phyloP scores from a whole-genome alignment of 345 rosid genomes.

The Acer yangbiense region DNA sequence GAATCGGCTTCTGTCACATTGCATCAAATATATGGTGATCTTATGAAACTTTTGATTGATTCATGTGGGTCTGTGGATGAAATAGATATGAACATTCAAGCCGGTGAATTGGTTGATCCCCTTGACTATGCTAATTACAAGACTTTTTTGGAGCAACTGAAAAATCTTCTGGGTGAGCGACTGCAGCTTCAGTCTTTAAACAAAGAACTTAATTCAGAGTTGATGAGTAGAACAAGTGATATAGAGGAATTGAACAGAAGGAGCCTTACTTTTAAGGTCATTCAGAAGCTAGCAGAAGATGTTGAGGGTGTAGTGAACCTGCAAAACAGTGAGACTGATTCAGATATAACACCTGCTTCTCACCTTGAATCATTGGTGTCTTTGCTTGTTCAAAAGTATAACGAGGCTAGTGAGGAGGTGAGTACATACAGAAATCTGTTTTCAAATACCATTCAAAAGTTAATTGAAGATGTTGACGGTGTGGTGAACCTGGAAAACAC shows the following conservation, averaged over 20 bases:
- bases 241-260: constrained; percentile 53
- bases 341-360: neutral
- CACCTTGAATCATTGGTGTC: neutral
- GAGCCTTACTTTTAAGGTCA: constrained; percentile 35
- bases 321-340: neutral
- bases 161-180: constrained; percentile 54
- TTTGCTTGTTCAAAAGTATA: constrained; percentile 1
- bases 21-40: constrained; percentile 45
- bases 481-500: constrained; percentile 54
- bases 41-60: constrained; percentile 49
- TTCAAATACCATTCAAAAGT: constrained; percentile 46
- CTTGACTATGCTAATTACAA: constrained; percentile 45
- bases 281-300: neutral
- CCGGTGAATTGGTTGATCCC: constrained; percentile 40
- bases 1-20: constrained; percentile 38
- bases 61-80: constrained; percentile 41
- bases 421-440: neutral
- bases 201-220: constrained; percentile 54
- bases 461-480: constrained; percentile 57
- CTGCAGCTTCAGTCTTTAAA: constrained; percentile 55
- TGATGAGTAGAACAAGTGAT: constrained; percentile 48
- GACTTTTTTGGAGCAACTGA: constrained; percentile 51
- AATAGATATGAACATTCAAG: constrained; percentile 27
- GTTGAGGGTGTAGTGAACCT: neutral
- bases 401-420: neutral